Conservation (phyloP, 78 protist genomes). For the slime mould (Dictyostelium discoideum) region DNA sequence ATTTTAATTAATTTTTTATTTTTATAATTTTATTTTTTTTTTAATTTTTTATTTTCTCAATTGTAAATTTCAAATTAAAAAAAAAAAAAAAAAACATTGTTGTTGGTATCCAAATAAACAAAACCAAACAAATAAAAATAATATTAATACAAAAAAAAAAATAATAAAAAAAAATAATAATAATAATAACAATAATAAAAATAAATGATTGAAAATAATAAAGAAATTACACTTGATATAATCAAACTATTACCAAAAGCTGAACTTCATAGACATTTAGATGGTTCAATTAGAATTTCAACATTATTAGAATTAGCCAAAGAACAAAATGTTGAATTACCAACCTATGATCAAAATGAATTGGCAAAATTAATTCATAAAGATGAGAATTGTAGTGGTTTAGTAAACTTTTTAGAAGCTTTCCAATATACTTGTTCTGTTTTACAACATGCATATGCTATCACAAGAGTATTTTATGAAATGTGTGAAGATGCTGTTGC, state of each 20-base stretch:
- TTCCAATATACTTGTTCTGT: constrained; percentile 52
- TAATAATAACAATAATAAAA: not conserved
- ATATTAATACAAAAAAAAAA: not conserved
- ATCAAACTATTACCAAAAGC: constrained; percentile 67
- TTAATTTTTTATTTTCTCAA: not conserved
- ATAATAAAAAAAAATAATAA: not conserved
- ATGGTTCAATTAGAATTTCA: constrained; percentile 51
- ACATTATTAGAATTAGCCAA: constrained; percentile 75
- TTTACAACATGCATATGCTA: constrained; percentile 69
- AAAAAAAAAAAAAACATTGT: not conserved
- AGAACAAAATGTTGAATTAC: constrained; percentile 75
- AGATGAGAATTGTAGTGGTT: constrained; percentile 45
- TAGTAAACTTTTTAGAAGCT: constrained; percentile 52
- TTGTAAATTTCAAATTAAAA: not conserved
- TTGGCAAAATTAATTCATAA: constrained; percentile 37
- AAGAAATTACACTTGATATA: constrained; percentile 35
- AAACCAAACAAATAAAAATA: not conserved
- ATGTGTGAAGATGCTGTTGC: constrained; percentile 81
- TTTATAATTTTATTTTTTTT: not conserved
- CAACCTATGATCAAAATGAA: constrained; percentile 75
- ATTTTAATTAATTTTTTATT: not conserved
- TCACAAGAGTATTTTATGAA: constrained; percentile 84
- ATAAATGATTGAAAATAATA: not conserved
- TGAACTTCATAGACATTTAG: constrained; percentile 80
- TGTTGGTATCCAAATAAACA: too few relatives aligned